These are phyloP conservation scores for Cystofilobasidium macerans DNA, from an alignment of 768 basidiomycete genomes.

Conservation along the genomic window DNA sequence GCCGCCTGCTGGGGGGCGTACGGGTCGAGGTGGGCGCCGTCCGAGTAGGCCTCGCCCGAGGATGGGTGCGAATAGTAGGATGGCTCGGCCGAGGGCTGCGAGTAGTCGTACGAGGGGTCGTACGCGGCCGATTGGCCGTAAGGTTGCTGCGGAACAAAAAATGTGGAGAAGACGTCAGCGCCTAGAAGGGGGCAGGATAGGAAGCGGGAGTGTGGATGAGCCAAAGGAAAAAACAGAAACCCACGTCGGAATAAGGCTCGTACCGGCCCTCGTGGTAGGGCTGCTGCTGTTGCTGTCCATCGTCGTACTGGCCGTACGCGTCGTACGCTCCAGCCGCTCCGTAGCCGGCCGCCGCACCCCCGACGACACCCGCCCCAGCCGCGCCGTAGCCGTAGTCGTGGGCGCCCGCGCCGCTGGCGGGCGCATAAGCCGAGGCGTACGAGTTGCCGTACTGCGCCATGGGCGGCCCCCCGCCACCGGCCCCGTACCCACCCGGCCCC, in stretches of 20 bases:
- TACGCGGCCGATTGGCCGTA: background rate
- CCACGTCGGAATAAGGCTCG: slow-evolving; percentile 22
- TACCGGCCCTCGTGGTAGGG: slow-evolving; percentile 17
- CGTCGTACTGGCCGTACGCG: slow-evolving; percentile 2
- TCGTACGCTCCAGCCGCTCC: background rate
- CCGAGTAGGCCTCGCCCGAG: slow-evolving; percentile 3
- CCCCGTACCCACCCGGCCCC: too few species aligned
- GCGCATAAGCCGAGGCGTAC: background rate
- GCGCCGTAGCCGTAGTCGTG: slow-evolving; percentile 7
- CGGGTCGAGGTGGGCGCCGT: slow-evolving; percentile 1
- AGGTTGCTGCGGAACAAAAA: background rate
- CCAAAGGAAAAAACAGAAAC: background rate
- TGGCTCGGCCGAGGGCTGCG: background rate
- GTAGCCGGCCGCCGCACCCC: background rate
- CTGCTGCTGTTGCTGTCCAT: background rate
- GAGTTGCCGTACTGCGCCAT: slow-evolving; percentile 25
- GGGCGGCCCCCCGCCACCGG: slow-evolving; percentile 13
- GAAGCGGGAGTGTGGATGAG: background rate
- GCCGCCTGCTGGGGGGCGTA: background rate
- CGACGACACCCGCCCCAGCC: slow-evolving; percentile 2
- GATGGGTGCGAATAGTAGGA: slow-evolving; percentile 1
- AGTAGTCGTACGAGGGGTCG: background rate
- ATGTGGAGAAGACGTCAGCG: background rate
- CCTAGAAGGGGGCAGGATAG: background rate
- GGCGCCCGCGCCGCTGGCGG: background rate